Evolutionary conservation across 805 yeast species (phyloP).

Genomic region (Ogataea minuta): DNA sequence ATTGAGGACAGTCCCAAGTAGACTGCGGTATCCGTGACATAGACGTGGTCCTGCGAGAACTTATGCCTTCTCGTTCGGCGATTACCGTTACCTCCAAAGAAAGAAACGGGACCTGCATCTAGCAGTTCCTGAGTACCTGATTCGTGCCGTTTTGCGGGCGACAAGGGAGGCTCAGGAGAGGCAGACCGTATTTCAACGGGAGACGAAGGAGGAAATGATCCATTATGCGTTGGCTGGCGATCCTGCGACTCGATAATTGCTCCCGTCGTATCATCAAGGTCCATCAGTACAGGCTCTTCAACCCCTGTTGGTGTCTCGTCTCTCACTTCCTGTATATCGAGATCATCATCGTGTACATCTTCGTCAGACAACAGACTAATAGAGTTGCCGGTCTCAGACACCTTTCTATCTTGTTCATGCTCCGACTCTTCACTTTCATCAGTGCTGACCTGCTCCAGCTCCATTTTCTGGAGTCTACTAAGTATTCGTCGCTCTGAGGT

Average conservation of each 20-base stretch:
- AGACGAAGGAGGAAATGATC: too few relatives aligned
- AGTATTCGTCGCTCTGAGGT: slow-evolving; percentile 15
- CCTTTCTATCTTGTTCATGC: not conserved
- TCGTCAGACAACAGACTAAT: slow-evolving; percentile 7
- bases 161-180: too few relatives aligned
- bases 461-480: slow-evolving; percentile 11
- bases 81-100: not conserved
- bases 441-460: slow-evolving; percentile 20
- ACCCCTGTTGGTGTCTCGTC: too few relatives aligned
- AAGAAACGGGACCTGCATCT: not conserved
- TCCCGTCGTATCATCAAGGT: too few relatives aligned
- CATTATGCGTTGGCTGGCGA: too few relatives aligned
- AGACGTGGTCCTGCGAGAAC: slow-evolving; percentile 36
- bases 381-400: not conserved
- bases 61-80: slow-evolving; percentile 30
- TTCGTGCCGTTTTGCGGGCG: too few relatives aligned
- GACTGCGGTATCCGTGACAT: slow-evolving; percentile 35
- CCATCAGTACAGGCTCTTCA: too few relatives aligned
- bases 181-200: too few relatives aligned
- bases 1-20: slow-evolving; percentile 33
- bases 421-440: slow-evolving; percentile 13
- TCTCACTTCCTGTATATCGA: too few relatives aligned
- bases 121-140: slow-evolving; percentile 8
- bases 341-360: not conserved
- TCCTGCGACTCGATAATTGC: too few relatives aligned